Conservation (phyloP, 495 filamentous ascomycete genomes). For the Geoglossum glabrum region DNA sequence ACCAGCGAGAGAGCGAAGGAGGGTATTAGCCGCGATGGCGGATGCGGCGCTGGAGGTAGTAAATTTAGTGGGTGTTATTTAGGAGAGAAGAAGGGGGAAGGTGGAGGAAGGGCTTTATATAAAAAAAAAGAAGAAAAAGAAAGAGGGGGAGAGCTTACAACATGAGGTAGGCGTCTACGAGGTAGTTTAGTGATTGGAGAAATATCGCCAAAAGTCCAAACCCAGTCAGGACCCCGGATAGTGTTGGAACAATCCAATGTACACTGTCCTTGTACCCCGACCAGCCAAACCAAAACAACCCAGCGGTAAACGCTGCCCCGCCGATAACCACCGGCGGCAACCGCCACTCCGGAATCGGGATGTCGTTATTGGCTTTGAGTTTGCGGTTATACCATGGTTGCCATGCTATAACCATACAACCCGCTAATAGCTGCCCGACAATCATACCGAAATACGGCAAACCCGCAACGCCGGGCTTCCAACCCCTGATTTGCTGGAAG, state of each 20-base stretch:
- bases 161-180: slow-evolving; percentile 77
- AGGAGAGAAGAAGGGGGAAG: no score
- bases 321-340: slow-evolving; percentile 61
- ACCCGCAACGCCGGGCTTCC: slow-evolving; percentile 21
- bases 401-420: slow-evolving; percentile 15
- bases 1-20: slow-evolving; percentile 21
- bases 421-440: slow-evolving; percentile 22
- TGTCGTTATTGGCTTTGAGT: slow-evolving; percentile 46
- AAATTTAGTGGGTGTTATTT: no score
- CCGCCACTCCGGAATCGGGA: slow-evolving; percentile 74
- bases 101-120: no score
- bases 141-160: slow-evolving; percentile 32
- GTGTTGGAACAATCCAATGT: slow-evolving; percentile 68
- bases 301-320: slow-evolving; percentile 48
- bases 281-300: slow-evolving; percentile 85
- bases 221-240: slow-evolving; percentile 40
- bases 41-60: slow-evolving; percentile 14
- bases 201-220: slow-evolving; percentile 62
- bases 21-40: slow-evolving; percentile 24
- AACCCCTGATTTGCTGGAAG: slow-evolving; percentile 21
- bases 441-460: slow-evolving; percentile 26
- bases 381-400: slow-evolving; percentile 29
- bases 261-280: slow-evolving; percentile 39
- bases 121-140: neutral
- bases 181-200: slow-evolving; percentile 67